A percentile compares a stretch with the other conserved stretches of the same genome.
Conservation (phyloP, 345 rosid species). For the Euclidium syriacum region DNA sequence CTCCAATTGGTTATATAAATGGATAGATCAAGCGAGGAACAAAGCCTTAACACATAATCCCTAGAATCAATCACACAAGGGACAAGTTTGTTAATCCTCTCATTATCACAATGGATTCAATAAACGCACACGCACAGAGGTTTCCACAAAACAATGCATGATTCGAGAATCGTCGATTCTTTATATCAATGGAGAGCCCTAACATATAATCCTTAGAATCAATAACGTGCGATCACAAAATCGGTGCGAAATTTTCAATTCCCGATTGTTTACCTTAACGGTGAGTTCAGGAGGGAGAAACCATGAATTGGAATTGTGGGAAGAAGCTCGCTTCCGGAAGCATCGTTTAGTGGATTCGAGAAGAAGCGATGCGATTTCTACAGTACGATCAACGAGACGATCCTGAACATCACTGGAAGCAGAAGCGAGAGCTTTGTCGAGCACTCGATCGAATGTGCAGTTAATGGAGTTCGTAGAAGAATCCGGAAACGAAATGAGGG, state of each 20-base stretch:
- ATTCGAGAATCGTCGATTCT: no score
- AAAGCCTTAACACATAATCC: no score
- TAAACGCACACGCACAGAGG: neutral
- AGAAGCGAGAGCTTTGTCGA: conserved; percentile 43
- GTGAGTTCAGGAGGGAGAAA: conserved; percentile 77
- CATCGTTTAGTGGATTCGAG: conserved; percentile 60
- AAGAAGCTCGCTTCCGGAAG: conserved; percentile 57
- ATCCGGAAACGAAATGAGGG: conserved; percentile 18
- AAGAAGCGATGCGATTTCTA: conserved; percentile 52
- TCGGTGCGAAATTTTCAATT: neutral
- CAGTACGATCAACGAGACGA: conserved; percentile 57
- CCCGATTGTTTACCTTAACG: conserved; percentile 41
- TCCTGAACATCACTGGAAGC: conserved; percentile 37
- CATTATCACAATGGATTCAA: neutral
- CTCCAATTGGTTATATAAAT: no score
- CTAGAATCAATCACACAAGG: no score
- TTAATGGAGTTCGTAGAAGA: conserved; percentile 40
- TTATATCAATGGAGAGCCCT: no score
- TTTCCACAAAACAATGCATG: neutral
- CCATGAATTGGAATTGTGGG: conserved; percentile 65
- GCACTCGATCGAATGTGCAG: conserved; percentile 57
- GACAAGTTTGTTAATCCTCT: no score
- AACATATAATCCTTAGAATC: no score
- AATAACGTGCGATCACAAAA: no score
- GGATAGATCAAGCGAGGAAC: no score